A percentile compares a stretch with the other conserved stretches of the same genome.
phyloP scores from a whole-genome alignment of 2,329 filamentous ascomycete species.

The Leptodontidium sp. region DNA sequence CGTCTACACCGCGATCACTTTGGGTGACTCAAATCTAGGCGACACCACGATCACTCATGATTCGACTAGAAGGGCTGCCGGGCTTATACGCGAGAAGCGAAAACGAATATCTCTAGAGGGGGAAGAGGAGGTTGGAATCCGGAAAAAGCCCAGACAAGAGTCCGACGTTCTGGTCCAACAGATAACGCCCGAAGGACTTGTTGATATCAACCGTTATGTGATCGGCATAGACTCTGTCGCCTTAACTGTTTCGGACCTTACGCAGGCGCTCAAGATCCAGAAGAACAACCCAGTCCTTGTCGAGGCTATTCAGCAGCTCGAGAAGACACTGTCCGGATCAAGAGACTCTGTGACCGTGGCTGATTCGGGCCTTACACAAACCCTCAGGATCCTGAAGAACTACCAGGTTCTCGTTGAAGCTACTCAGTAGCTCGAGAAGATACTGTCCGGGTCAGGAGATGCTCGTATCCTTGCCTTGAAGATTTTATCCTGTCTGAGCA shows the following conservation, averaged over 20 bases:
- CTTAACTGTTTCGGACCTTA: not conserved
- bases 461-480: slow-evolving; percentile 2
- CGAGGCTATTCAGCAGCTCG: not conserved
- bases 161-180: not conserved
- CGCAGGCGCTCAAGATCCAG: not conserved
- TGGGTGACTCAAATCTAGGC: not conserved
- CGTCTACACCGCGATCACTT: not conserved
- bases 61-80: not conserved
- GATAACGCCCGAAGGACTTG: not conserved
- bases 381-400: not conserved
- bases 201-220: not conserved
- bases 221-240: not conserved
- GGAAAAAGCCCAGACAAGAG: not conserved
- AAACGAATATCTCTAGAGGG: not conserved
- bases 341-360: not conserved
- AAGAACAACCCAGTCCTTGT: not conserved
- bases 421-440: not conserved
- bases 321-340: not conserved
- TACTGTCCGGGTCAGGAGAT: not conserved
- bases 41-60: not conserved
- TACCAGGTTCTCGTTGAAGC: too few relatives aligned
- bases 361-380: not conserved
- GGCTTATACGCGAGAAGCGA: slow-evolving; percentile 1
- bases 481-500: slow-evolving; percentile 5
- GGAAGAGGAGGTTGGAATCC: not conserved